phyloP scores from a whole-genome alignment of 441 rosid species.

The Dalechampia spathulata region DNA sequence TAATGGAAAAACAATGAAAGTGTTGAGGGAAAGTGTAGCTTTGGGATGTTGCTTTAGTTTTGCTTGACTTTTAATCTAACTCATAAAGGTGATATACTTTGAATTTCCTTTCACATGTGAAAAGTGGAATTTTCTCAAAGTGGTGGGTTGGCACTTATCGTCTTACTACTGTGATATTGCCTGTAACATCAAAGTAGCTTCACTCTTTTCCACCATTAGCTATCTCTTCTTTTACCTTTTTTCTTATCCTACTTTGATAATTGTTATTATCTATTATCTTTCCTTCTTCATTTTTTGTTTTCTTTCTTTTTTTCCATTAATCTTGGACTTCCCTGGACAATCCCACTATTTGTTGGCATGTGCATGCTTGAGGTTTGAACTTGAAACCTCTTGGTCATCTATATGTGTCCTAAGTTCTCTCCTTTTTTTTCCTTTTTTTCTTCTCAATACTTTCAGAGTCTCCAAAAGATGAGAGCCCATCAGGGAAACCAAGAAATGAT shows the following conservation, averaged over 20 bases:
- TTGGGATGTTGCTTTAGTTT: background rate
- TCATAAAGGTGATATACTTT: slow-evolving; percentile 5
- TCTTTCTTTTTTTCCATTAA: too few relatives aligned
- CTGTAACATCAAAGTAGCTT: too few relatives aligned
- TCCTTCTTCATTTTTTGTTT: too few relatives aligned
- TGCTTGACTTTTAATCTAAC: background rate
- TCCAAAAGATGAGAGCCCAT: slow-evolving; percentile 49
- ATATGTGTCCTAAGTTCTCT: slow-evolving; percentile 11
- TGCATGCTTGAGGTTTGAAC: too few relatives aligned
- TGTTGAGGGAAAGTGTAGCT: background rate
- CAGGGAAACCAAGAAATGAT: slow-evolving; percentile 31
- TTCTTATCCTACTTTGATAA: too few relatives aligned
- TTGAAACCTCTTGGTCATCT: too few relatives aligned
- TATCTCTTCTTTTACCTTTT: too few relatives aligned
- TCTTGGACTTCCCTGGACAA: too few relatives aligned
- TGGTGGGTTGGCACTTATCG: slow-evolving; percentile 25
- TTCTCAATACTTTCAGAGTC: slow-evolving; percentile 30
- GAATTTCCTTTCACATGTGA: slow-evolving; percentile 7
- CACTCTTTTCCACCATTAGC: too few relatives aligned
- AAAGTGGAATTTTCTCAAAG: slow-evolving; percentile 11
- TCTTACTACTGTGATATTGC: too few relatives aligned
- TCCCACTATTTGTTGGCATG: too few relatives aligned
- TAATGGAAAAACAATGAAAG: background rate
- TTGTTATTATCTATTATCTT: too few relatives aligned
- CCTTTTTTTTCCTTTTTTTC: slow-evolving; percentile 3